Base-by-base conservation (phyloP, 352 stramenopile genomes). In the Phytophthora crassamura region DNA sequence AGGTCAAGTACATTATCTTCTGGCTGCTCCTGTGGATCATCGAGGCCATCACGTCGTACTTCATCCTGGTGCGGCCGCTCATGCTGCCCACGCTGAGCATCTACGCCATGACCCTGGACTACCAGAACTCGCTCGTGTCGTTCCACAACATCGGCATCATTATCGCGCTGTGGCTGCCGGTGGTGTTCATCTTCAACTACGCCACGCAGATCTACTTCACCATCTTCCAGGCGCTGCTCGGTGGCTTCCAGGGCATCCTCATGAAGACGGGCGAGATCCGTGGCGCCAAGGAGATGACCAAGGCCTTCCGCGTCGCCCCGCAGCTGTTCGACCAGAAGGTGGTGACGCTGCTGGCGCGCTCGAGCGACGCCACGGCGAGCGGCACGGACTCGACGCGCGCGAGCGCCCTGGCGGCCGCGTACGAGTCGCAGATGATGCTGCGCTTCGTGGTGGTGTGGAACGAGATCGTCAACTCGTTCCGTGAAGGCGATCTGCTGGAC, bases 371-470 rank as follows among this genome's bases (percentile, higher is more conserved):
- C 0, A 69, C 67, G 7, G 59, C 75, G 10, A 85, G 64, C 46
- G 75, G 77, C 14, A 75, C 71, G 2, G 76, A 86, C 20, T 78
- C 66, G 28, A 74, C 71, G 3, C 83, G 79, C 45, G 66, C 78
- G 0, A 90, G 79, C 42, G 64, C 72, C 3, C 9, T 86, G 4
- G 79, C 78, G 4, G 77, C 80, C 0, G 81, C 81, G 4, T 91
- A 90, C 66, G 77, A 91, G 53, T 90, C 80, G 22, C 84, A 93
- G 60, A 91, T 91, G 84, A 89, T 91, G 82, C 61, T 93, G 18
- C 84, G 84, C 8, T 93, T 93, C 25, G 84, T 91, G 8, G 84
- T 93, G 5, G 84, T 93, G 3, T 93, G 84, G 84, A 93, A 93
- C 51, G 84, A 93, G 50, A 91, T 91, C 36, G 83, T 93, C 5